Evolutionary conservation across 306 rosid species (phyloP), one percentile per base, ranked within the genome.

Genomic region (Begonia peltatifolia): DNA sequence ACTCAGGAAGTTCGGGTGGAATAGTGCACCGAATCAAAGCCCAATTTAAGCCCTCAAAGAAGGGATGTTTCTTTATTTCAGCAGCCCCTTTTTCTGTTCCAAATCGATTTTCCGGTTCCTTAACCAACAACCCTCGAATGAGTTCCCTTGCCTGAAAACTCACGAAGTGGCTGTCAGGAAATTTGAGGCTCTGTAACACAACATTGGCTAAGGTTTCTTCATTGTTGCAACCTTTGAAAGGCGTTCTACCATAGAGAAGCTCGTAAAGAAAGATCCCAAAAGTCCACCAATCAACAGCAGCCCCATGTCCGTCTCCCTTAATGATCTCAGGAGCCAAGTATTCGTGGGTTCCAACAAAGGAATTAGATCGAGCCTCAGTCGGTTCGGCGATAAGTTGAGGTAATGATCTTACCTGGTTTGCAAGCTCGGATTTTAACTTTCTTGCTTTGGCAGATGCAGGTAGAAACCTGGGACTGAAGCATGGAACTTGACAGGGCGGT

Each of bases 181-280:
- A 44, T n/a, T 44, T 44, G 48, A 44, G 48, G 48, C 48, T 44
- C 12, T 44, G 14, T 6, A 44, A 44, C 12, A 44, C 48, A 44
- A 44, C 13, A 44, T 44, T 44, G 3, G 48, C 48, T 44, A 44
- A 44, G 4, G 48, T 44, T 44, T 44, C 48, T n/a, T 44, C 48
- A 44, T 44, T 44, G 14, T 44, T 44, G 48, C n/a, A n/a, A 44
- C 48, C 48, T 44, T 44, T 44, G 48, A 44, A 44, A 44, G 48
- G 48, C 0, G 48, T 44, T 10, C 14, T 44, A 44, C 48, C 48
- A 2, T 44, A 44, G 13, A 44, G 12, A 44, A 44, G 48, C 14
- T 44, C 48, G 14, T 44, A 44, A 3, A 44, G 12, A 44, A 44
- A 44, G 6, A 44, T 14, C 12, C 48, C 14, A 12, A 44, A 44